Evolutionary conservation across 208 protist genomes (phyloP).

Genomic region (Tritrichomonas foetus): DNA sequence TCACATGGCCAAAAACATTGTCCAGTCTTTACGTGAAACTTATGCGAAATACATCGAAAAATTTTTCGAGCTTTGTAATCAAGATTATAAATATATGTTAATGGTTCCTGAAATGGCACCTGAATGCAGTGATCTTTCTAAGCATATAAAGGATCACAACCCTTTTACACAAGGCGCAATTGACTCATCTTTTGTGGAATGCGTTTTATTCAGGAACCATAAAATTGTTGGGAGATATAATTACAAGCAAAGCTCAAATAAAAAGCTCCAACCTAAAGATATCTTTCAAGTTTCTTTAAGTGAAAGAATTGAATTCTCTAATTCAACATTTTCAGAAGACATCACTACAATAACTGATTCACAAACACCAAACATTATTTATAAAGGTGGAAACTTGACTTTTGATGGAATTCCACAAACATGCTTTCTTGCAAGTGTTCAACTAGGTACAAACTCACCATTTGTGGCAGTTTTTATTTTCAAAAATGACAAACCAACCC

Average conservation of each 20-base stretch:
- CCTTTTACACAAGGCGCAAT: not conserved
- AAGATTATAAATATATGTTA: conserved; percentile 38
- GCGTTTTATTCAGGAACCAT: not conserved
- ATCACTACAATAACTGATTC: not conserved
- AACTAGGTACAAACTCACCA: not conserved
- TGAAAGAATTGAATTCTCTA: not conserved
- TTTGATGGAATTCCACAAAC: not conserved
- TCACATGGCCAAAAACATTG: not conserved
- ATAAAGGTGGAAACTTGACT: not conserved
- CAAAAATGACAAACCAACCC: not conserved
- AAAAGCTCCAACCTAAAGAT: not conserved
- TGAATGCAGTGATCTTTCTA: not conserved
- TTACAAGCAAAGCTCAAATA: not conserved
- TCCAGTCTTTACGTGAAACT: not conserved
- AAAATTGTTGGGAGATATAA: not conserved
- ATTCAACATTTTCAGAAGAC: not conserved
- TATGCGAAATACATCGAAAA: not conserved
- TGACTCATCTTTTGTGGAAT: not conserved
- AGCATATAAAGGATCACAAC: not conserved
- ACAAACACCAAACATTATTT: not conserved
- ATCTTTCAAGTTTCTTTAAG: not conserved
- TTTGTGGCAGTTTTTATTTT: not conserved
- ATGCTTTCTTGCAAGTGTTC: not conserved
- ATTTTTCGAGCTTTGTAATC: not conserved
- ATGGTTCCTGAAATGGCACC: not conserved